Evolutionary conservation across 2,329 filamentous ascomycete genomes (phyloP).

Genomic region (Nemania abortiva): DNA sequence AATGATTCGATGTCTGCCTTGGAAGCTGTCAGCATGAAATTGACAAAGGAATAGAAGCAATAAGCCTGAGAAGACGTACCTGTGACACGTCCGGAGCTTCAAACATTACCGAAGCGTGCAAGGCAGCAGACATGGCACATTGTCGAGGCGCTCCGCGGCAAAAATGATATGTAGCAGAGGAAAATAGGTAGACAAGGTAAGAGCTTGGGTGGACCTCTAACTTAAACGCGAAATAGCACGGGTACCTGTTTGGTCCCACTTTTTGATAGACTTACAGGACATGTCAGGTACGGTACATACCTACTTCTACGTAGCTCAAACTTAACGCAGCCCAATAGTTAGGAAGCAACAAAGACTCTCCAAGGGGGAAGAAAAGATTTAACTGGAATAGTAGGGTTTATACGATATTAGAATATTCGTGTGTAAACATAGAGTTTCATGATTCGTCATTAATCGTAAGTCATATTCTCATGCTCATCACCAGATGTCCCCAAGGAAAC

Average conservation of each 20-base stretch:
- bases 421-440: conserved; percentile 15
- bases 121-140: conserved; percentile 43
- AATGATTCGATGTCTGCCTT: conserved; percentile 72
- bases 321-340: neutral
- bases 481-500: conserved; percentile 9
- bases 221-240: neutral
- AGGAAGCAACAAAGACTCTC: neutral
- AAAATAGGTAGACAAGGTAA: neutral
- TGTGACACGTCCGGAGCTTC: conserved; percentile 54
- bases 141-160: conserved; percentile 3
- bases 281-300: neutral
- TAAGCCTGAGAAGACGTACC: conserved; percentile 46
- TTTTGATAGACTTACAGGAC: conserved; percentile 14
- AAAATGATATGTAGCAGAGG: neutral
- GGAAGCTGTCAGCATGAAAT: conserved; percentile 44
- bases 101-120: conserved; percentile 38
- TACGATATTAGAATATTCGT: neutral
- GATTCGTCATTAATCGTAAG: conserved; percentile 29
- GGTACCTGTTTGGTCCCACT: conserved; percentile 7
- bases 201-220: conserved; percentile 21
- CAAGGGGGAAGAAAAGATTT: neutral
- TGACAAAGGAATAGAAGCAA: neutral
- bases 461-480: conserved; percentile 32
- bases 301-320: neutral
- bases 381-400: neutral